These are phyloP conservation scores for Trichoderma polysporum DNA, from an alignment of 2,329 filamentous ascomycete species.

Conservation along the genomic window DNA sequence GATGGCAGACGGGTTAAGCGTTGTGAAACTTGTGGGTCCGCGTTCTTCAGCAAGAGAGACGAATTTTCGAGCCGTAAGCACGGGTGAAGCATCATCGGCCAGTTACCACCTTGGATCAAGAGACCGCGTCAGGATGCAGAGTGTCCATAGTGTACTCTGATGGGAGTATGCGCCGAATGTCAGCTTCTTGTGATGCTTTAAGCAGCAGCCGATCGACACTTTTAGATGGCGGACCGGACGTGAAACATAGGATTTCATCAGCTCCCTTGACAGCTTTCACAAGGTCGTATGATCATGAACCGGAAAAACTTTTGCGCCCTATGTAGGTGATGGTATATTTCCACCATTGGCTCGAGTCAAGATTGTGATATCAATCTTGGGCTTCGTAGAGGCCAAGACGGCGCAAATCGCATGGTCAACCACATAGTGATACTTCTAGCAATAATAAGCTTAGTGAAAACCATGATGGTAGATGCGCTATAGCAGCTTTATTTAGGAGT, in stretches of 20 bases:
- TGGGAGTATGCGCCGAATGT: conserved; percentile 20
- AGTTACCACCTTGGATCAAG: not conserved
- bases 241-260: conserved; percentile 15
- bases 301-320: not conserved
- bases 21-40: conserved; percentile 20
- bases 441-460: conserved; percentile 18
- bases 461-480: not conserved
- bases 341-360: conserved; percentile 9
- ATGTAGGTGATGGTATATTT: not conserved
- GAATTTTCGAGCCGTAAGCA: conserved; percentile 1
- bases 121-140: conserved; percentile 14
- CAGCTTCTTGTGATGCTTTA: conserved; percentile 15
- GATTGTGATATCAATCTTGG: conserved; percentile 18
- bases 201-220: conserved; percentile 8
- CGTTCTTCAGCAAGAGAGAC: not conserved
- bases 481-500: not conserved
- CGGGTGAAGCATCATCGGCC: conserved; percentile 11
- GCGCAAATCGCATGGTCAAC: conserved; percentile 8
- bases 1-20: conserved; percentile 10
- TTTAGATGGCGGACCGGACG: not conserved
- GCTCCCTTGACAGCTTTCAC: not conserved
- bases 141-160: conserved; percentile 18
- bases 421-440: conserved; percentile 11
- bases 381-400: conserved; percentile 16
- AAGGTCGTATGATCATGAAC: not conserved